Percentiles rank a stretch among this genome's conserved stretches.
Conservation (phyloP, 2,329 filamentous ascomycete genomes). For the Colletotrichum abscissum region DNA sequence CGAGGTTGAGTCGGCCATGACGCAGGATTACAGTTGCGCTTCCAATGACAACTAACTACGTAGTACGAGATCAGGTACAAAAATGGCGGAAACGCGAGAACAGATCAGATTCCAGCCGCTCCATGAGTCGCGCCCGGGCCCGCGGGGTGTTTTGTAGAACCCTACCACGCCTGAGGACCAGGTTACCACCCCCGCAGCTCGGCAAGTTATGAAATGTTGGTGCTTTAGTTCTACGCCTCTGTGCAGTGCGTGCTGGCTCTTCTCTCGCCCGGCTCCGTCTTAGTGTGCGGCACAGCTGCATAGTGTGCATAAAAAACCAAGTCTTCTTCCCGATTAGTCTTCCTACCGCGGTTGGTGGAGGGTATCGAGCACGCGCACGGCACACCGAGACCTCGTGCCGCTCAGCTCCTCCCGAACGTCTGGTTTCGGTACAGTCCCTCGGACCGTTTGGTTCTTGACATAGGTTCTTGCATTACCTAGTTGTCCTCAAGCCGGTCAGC, state of each 20-base stretch:
- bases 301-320: not conserved
- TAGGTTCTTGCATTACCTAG: no score
- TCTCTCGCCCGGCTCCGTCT: not conserved
- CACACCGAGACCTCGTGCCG: not conserved
- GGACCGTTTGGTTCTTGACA: no score
- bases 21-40: no score
- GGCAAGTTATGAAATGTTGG: not conserved
- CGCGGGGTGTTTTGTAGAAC: not conserved
- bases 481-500: no score
- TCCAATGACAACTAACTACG: no score
- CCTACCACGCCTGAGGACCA: no score
- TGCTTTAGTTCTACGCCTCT: no score
- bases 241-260: no score
- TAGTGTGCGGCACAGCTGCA: not conserved
- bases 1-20: not conserved
- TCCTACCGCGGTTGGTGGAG: not conserved
- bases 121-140: no score
- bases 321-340: not conserved
- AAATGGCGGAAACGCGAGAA: no score
- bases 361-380: not conserved
- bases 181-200: not conserved
- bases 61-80: no score
- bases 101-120: no score
- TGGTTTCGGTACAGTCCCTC: not conserved
- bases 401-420: not conserved